phyloP scores from a whole-genome alignment of 2,329 filamentous ascomycete genomes.

The Incumbomyces delicatus region DNA sequence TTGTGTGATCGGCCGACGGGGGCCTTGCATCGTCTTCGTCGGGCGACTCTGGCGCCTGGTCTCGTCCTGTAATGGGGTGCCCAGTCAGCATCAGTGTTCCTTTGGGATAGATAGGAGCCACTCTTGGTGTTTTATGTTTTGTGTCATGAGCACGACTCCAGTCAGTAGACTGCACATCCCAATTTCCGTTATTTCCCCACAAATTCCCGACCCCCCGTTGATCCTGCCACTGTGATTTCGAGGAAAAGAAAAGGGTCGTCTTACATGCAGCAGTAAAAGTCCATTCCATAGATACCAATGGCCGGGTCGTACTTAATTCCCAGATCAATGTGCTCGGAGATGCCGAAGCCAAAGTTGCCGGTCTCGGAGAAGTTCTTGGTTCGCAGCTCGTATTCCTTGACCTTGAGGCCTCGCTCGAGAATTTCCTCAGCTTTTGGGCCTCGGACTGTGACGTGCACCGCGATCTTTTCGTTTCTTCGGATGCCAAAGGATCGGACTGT shows the following conservation, averaged over 20 bases:
- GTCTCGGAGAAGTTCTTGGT: slow-evolving; percentile 99
- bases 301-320: slow-evolving; percentile 99
- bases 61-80: slow-evolving; percentile 56
- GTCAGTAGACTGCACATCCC: too few relatives aligned
- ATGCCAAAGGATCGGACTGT: slow-evolving; percentile 99
- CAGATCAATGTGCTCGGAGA: slow-evolving; percentile 99
- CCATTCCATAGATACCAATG: slow-evolving; percentile 99
- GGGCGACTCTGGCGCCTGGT: slow-evolving; percentile 93
- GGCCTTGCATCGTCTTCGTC: slow-evolving; percentile 83
- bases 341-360: slow-evolving; percentile 99
- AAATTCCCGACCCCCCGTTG: too few relatives aligned
- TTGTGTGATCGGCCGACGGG: slow-evolving; percentile 78
- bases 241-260: slow-evolving; percentile 24
- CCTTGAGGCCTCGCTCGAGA: slow-evolving; percentile 99
- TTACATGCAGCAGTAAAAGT: slow-evolving; percentile 99
- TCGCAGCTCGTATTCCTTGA: slow-evolving; percentile 99
- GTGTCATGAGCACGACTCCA: too few relatives aligned
- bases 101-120: too few relatives aligned
- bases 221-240: too few relatives aligned
- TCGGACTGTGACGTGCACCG: slow-evolving; percentile 98
- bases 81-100: too few relatives aligned
- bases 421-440: slow-evolving; percentile 99
- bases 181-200: too few relatives aligned
- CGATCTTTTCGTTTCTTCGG: slow-evolving; percentile 99
- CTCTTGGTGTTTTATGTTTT: too few relatives aligned